Base-by-base conservation (phyloP, 2,329 filamentous ascomycete genomes). In the Xylaria sp. region DNA sequence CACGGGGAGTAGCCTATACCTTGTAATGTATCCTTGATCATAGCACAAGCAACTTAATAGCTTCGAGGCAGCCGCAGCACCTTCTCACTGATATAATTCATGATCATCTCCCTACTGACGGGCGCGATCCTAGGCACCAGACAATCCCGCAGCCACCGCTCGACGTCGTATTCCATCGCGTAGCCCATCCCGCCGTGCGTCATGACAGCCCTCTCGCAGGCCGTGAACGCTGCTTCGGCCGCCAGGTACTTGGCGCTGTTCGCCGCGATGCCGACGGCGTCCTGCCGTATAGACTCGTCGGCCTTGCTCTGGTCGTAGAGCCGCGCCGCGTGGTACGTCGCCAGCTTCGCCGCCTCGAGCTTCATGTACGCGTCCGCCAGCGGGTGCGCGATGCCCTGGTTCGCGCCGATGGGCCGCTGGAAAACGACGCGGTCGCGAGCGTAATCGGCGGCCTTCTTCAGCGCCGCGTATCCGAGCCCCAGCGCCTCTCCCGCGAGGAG, bases 401-500 rank as follows among this genome's bases (percentile, higher is more conserved):
- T 92, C 80, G 85, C 83, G 1, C 90, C 90, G 68, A 92, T 91
- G 0, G 88, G 86, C 1, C 89, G 81, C n/a, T 85, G 82, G 74
- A 92, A 92, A 0, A 92, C 89, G 4, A 90, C 83, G 0, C 91
- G 85, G 46, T 92, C 89, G 61, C 85, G 83, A 0, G 91, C 91
- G 73, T 94, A 94, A 20, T 82, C 83, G 0, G 89, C 84, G 0
- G 92, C 91, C 71, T 84, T 88, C 65, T 84, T 82, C 34, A 90
- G 81, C 10, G 88, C 92, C 0, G 90, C 91, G 74, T 96, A 96
- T 0, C 93, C 93, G 0, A 97, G 82, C 0, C 93, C 93, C 0
- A 96, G 84, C 0, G 93, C 92, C 81, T 96, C 93, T 28, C 92
- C 92, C 0, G 92, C 92, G 0, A 94, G 82, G 0, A 94, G 85